Evolutionary conservation across 164 flowering plant species (phyloP).

Genomic region (Aristolochia californica): DNA sequence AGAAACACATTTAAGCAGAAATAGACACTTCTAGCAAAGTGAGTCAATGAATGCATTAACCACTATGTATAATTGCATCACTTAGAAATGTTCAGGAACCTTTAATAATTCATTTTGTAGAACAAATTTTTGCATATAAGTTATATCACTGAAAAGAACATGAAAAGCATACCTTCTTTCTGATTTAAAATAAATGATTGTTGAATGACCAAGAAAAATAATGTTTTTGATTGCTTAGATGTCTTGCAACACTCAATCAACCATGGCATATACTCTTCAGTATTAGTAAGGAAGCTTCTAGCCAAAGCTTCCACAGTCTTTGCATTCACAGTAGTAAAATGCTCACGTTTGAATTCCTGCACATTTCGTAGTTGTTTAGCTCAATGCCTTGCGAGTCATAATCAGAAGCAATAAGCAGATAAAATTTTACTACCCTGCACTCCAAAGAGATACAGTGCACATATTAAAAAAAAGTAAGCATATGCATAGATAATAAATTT

Average conservation of each 20-base stretch:
- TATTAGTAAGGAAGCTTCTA: constrained; percentile 26
- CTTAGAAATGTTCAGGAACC: not conserved
- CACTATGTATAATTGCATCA: not conserved
- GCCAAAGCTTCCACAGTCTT: constrained; percentile 45
- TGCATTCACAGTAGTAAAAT: constrained; percentile 37
- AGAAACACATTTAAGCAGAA: not conserved
- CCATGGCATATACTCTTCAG: constrained; percentile 48
- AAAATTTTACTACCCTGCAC: too few relatives aligned
- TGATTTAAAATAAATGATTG: constrained; percentile 33
- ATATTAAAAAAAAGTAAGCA: too few relatives aligned
- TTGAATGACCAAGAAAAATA: constrained; percentile 49
- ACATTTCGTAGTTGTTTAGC: constrained; percentile 8
- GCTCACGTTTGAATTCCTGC: constrained; percentile 36
- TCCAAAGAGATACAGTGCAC: too few relatives aligned
- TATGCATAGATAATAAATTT: too few relatives aligned
- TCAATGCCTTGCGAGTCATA: not conserved
- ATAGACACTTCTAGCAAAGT: not conserved
- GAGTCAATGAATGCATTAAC: too few relatives aligned
- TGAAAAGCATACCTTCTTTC: constrained; percentile 14
- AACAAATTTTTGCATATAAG: not conserved
- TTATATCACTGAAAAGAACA: not conserved
- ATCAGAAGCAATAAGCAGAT: not conserved
- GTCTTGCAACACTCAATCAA: constrained; percentile 36
- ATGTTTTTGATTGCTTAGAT: constrained; percentile 43
- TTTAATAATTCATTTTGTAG: too few relatives aligned